Evolutionary conservation across 2,329 filamentous ascomycete genomes (phyloP).

Genomic region (Cryphonectria parasitica): DNA sequence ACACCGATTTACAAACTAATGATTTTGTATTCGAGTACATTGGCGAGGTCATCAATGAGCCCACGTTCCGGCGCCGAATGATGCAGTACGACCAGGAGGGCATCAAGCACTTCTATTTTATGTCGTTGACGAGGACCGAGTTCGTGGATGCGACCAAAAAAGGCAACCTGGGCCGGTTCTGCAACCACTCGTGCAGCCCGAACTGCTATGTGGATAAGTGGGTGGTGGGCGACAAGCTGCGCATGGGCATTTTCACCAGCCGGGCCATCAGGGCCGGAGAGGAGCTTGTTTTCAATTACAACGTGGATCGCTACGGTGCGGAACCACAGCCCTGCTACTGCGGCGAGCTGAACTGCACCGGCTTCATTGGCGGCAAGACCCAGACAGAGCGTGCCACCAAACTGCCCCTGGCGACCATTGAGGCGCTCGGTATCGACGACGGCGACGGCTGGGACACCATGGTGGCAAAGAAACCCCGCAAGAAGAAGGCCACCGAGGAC

Average conservation of each 20-base stretch:
- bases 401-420: conserved; percentile 83
- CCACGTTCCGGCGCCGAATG: conserved; percentile 86
- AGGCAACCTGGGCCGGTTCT: conserved; percentile 94
- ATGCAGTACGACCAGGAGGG: conserved; percentile 92
- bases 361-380: conserved; percentile 96
- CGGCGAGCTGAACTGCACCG: conserved; percentile 89
- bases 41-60: conserved; percentile 95
- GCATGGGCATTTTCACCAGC: conserved; percentile 97
- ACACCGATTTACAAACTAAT: conserved; percentile 74
- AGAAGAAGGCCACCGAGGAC: conserved; percentile 89
- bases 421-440: conserved; percentile 94
- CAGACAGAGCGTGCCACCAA: conserved; percentile 96
- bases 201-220: conserved; percentile 99
- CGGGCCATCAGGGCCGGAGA: conserved; percentile 85
- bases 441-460: conserved; percentile 91
- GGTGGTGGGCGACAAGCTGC: conserved; percentile 95
- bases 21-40: conserved; percentile 99
- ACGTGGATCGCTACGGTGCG: conserved; percentile 95
- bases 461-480: conserved; percentile 86
- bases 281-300: conserved; percentile 99
- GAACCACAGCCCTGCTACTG: conserved; percentile 98
- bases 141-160: conserved; percentile 98
- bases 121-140: conserved; percentile 95
- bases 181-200: conserved; percentile 98
- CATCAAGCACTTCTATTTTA: conserved; percentile 99